Conservation (phyloP, 1,139 yeast species). For the Candida sp. region DNA sequence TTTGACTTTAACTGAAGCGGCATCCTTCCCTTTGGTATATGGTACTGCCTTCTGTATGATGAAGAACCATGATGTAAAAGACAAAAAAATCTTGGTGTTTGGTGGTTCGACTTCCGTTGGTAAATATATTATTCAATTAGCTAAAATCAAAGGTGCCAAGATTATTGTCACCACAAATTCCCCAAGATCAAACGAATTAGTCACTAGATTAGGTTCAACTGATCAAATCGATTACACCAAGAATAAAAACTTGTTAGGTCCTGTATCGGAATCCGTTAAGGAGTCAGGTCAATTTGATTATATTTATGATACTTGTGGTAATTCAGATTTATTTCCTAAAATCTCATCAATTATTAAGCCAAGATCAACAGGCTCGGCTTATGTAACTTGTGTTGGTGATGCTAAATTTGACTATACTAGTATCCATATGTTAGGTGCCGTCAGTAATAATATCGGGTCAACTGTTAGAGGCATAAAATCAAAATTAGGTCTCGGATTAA, state of each 20-base stretch:
- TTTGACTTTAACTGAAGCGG: constrained; percentile 51
- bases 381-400: constrained; percentile 53
- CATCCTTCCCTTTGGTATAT: constrained; percentile 54
- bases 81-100: constrained; percentile 47
- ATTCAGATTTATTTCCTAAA: constrained; percentile 17
- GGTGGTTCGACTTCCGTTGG: constrained; percentile 81
- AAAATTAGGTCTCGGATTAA: not conserved
- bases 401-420: constrained; percentile 23
- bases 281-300: constrained; percentile 23
- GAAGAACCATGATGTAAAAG: constrained; percentile 10
- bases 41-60: constrained; percentile 66
- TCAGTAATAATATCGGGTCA: not conserved
- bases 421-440: constrained; percentile 1
- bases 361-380: constrained; percentile 16
- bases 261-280: constrained; percentile 21
- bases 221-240: constrained; percentile 47
- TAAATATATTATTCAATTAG: constrained; percentile 53
- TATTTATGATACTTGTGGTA: constrained; percentile 30
- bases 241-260: constrained; percentile 15
- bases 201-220: constrained; percentile 51
- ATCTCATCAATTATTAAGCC: constrained; percentile 34
- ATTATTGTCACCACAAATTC: constrained; percentile 45
- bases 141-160: constrained; percentile 44
- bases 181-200: constrained; percentile 29
- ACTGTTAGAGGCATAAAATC: not conserved